A percentile compares a stretch with the other conserved stretches of the same genome.
These are phyloP conservation scores for Arthrobotrys conoides DNA, from an alignment of 2,329 filamentous ascomycete species.

Conservation along the genomic window DNA sequence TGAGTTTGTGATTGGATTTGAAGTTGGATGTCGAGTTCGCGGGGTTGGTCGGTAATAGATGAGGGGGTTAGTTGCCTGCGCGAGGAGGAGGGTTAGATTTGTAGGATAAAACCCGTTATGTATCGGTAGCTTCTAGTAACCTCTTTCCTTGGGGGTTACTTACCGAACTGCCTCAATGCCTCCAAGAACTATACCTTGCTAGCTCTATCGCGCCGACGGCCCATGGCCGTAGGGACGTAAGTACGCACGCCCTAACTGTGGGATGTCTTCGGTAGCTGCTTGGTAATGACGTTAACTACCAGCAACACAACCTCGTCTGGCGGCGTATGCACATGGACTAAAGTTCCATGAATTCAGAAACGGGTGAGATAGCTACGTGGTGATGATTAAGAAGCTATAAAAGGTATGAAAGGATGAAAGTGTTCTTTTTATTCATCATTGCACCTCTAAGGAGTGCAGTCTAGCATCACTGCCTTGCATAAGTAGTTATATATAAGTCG, in stretches of 20 bases:
- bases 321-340: too few species aligned
- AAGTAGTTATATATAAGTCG: not conserved
- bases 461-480: constrained; percentile 1
- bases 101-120: too few species aligned
- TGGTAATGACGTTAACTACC: not conserved
- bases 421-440: constrained; percentile 17
- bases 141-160: not conserved
- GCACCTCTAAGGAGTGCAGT: not conserved
- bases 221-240: constrained; percentile 4
- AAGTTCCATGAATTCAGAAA: not conserved
- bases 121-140: not conserved
- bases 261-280: not conserved
- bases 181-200: not conserved
- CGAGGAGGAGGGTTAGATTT: not conserved
- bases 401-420: constrained; percentile 1
- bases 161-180: not conserved
- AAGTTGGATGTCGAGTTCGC: not conserved
- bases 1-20: not conserved
- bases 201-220: constrained; percentile 15
- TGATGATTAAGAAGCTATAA: not conserved
- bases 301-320: not conserved
- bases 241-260: not conserved
- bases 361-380: too few species aligned
- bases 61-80: not conserved
- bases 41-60: not conserved